Evolutionary conservation across 148 eudicot species (phyloP), one percentile per base, ranked within the genome.

Genomic region (Euryodendron excelsum): DNA sequence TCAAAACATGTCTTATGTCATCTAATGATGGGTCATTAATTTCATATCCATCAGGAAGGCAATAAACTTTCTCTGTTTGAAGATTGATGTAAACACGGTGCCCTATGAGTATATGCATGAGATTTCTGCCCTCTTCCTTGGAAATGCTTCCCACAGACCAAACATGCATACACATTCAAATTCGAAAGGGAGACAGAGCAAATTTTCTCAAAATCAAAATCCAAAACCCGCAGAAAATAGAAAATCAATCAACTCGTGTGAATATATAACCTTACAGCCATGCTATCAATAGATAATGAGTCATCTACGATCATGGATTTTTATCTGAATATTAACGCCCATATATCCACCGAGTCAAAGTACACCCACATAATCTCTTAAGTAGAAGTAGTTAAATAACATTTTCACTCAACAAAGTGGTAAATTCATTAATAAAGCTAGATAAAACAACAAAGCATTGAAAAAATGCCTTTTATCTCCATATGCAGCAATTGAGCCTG

Each of bases 1-100:
- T 90, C 23, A 96, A 87, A 56, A 96, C 99, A 79, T 93, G 91
- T 2, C 97, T 91, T 48, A 93, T 96, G 83, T 90, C 99, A 80
- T 96, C 98, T 47, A 93, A 75, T 39, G 98, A 96, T 58, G 98
- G 93, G 61, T 93, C 99, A 70, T 87, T 89, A 64, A 96, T 91
- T 83, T 96, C 97, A 84, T 93, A 96, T 74, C 97, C 98, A 84
- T 96, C 99, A 53, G 99, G 98, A 77, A 96, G 98, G 76, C 99
- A 93, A 83, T 91, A 96, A 73, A 96, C 98, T 82, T 82, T 93
- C 83, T 96, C 97, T 7, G 94, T 90, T 27, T 82, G 85, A 58
- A 96, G 87, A 84, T 96, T 96, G 81, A 94, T 94, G 85, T 86
- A 92, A 69, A 94, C 92, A 85, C 93, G 98, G 88, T 96, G 99